These are phyloP conservation scores for Hymenochaete sp. DNA, from an alignment of 1,284 basidiomycete genomes.

Conservation along the genomic window DNA sequence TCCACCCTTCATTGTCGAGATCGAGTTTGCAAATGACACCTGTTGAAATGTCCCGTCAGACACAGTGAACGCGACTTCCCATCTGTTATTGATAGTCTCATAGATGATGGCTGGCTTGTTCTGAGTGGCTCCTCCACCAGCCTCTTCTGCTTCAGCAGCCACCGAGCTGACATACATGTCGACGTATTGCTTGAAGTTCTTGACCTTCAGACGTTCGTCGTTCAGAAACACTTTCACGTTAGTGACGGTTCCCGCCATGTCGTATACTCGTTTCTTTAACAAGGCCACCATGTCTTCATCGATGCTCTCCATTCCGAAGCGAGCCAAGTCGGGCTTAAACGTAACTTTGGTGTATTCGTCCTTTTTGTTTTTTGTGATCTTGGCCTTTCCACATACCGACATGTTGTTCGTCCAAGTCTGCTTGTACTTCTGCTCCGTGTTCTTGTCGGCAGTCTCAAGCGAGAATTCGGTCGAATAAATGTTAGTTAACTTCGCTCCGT, in stretches of 20 bases:
- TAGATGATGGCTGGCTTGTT: slow-evolving; percentile 77
- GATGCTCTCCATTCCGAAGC: slow-evolving; percentile 90
- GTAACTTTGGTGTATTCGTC: slow-evolving; percentile 95
- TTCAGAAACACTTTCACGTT: slow-evolving; percentile 93
- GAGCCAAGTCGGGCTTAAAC: slow-evolving; percentile 86
- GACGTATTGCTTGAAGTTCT: slow-evolving; percentile 96
- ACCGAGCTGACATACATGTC: slow-evolving; percentile 84
- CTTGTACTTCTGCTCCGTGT: slow-evolving; percentile 83
- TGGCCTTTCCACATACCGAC: slow-evolving; percentile 78
- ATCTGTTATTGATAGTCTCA: slow-evolving; percentile 73
- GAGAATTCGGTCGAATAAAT: slow-evolving; percentile 97
- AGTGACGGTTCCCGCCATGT: slow-evolving; percentile 92
- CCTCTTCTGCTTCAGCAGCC: slow-evolving; percentile 55
- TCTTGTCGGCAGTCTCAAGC: slow-evolving; percentile 95
- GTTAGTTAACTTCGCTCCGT: slow-evolving; percentile 96
- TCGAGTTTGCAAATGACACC: slow-evolving; percentile 97
- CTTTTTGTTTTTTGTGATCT: slow-evolving; percentile 85
- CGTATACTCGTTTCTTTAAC: slow-evolving; percentile 92
- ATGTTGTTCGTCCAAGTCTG: slow-evolving; percentile 96
- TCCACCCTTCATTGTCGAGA: slow-evolving; percentile 95
- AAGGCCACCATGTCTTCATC: slow-evolving; percentile 89
- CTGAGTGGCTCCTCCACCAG: slow-evolving; percentile 65
- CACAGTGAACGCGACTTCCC: slow-evolving; percentile 95
- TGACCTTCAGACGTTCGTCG: slow-evolving; percentile 87
- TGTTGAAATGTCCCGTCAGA: slow-evolving; percentile 89